These are phyloP conservation scores for Fusarium caatingaense DNA, from an alignment of 2,329 filamentous ascomycete genomes.

Conservation along the genomic window DNA sequence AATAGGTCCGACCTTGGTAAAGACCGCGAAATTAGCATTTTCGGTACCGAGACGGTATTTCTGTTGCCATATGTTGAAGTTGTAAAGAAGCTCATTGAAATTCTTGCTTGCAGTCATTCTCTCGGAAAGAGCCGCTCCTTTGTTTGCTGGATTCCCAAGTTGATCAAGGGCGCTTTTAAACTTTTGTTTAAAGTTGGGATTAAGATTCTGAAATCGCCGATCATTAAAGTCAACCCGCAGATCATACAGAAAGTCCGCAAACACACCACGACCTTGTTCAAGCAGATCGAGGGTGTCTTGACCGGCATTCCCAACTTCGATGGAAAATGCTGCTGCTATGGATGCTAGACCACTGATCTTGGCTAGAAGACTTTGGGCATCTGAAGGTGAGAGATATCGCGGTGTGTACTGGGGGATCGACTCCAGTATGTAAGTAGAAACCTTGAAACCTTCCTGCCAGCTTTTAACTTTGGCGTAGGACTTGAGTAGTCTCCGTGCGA, in stretches of 20 bases:
- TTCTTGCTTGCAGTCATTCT: background rate
- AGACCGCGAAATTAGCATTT: fast-evolving
- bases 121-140: background rate
- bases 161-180: background rate
- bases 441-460: background rate
- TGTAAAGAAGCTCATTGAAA: background rate
- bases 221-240: background rate
- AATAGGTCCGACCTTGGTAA: background rate
- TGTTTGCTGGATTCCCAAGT: background rate
- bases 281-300: background rate
- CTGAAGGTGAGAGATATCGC: fast-evolving
- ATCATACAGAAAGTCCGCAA: background rate
- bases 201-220: background rate
- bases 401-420: background rate
- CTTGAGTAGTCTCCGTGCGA: background rate
- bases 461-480: fast-evolving
- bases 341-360: background rate
- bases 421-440: background rate
- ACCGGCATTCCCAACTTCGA: fast-evolving
- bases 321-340: background rate
- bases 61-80: background rate
- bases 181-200: background rate
- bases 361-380: background rate
- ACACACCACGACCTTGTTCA: background rate
- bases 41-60: fast-evolving